Evolutionary conservation across 768 basidiomycete species (phyloP), one percentile per base, ranked within the genome.

Genomic region (Calocybe gangraenosa): DNA sequence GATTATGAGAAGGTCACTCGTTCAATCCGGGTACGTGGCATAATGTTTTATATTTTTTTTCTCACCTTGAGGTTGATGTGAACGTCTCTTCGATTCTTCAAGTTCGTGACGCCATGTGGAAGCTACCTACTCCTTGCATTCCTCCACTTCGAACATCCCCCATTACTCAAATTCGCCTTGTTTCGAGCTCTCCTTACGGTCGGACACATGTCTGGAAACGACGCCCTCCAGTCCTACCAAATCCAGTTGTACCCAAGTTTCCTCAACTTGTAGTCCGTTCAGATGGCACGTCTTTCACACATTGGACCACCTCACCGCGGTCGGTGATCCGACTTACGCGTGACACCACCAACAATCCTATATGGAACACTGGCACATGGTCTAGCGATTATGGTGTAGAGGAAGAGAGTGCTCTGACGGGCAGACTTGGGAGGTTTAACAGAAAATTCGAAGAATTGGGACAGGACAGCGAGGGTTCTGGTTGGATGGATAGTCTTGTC

Each of bases 301-400:
- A 93, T 54, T 87, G 85, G 78, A 90, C 87, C 10, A 94, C 92
- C 1, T 91, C 92, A 0, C 92, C 93, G 0, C 82, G 82, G 5
- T 83, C 85, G 3, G 63, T 78, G 30, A 76, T 91, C 37, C 78
- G 82, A 30, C 72, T 94, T 37, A 88, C 92, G 15, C 81, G 92
- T 33, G 92, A 95, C 57, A 6, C 88, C 40, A 89, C 87, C 13
- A 96, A 92, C 61, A 84, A 92, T 56, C 88, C 92, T 1, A 64
- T 91, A 5, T 96, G 87, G 86, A 87, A 89, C 58, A 79, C 85
- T 2, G 76, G 78, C 2, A 66, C 73, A 48, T 71, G 73, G 50
- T 67, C 74, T 19, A 70, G 69, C 47, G 80, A 75, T 33, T 62
- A 68, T 22, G 69, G 70, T 1, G 60, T 82, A 37, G 82, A 82